Conservation (phyloP, 108 stramenopile species). For the Schizochytrium sp. region DNA sequence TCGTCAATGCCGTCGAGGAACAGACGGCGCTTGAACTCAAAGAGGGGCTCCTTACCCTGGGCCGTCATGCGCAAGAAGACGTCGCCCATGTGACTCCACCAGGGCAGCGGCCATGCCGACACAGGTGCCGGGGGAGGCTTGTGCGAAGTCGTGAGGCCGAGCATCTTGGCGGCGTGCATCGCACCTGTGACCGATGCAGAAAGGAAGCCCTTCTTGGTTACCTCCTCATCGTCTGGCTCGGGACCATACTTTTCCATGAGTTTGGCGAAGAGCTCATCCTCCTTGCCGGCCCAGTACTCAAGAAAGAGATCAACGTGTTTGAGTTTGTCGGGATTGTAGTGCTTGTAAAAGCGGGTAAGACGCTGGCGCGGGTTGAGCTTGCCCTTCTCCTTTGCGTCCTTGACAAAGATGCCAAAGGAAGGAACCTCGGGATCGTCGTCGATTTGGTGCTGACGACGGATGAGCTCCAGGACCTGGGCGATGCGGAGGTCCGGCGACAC, state of each 20-base stretch:
- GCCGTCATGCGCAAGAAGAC: slow-evolving; percentile 15
- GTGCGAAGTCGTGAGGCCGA: background rate
- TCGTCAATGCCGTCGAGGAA: background rate
- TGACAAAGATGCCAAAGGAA: background rate
- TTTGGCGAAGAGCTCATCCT: slow-evolving; percentile 4
- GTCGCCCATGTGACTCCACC: slow-evolving; percentile 1
- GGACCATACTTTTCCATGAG: slow-evolving; percentile 15
- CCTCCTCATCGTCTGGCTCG: background rate
- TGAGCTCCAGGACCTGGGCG: slow-evolving; percentile 38
- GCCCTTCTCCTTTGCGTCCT: background rate
- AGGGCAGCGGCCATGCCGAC: slow-evolving; percentile 3
- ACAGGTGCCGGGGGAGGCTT: background rate
- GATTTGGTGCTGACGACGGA: background rate
- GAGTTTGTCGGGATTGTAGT: slow-evolving; percentile 1
- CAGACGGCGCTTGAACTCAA: slow-evolving; percentile 17
- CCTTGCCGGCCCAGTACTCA: slow-evolving; percentile 5
- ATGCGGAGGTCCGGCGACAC: slow-evolving; percentile 34
- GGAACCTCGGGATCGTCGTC: background rate
- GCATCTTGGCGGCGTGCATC: slow-evolving; percentile 14
- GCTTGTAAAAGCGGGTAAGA: background rate
- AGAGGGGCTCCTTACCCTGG: slow-evolving; percentile 3
- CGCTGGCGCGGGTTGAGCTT: background rate
- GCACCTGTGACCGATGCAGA: background rate
- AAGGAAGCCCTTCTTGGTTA: background rate
- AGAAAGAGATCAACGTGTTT: background rate